Evolutionary conservation across 2,329 filamentous ascomycete species (phyloP).

Genomic region (Emergomyces orientalis): DNA sequence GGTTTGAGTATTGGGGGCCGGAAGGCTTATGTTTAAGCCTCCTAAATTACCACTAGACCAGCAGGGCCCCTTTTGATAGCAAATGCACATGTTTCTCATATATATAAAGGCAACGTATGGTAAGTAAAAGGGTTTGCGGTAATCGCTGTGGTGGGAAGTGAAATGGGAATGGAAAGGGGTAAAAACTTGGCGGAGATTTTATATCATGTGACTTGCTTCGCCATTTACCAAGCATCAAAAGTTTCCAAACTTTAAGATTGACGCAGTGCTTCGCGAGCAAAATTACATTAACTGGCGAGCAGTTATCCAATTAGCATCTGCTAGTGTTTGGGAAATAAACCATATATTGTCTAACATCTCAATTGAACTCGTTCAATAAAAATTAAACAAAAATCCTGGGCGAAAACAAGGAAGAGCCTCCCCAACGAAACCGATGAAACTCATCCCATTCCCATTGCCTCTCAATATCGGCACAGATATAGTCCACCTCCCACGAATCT

Average conservation of each 20-base stretch:
- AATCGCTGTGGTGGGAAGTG: neutral
- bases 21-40: neutral
- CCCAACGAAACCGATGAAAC: conserved; percentile 23
- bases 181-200: too few relatives aligned
- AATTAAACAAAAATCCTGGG: too few relatives aligned
- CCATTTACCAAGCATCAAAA: neutral
- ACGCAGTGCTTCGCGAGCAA: neutral
- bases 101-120: neutral
- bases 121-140: neutral
- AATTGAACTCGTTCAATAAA: neutral
- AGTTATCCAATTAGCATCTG: neutral
- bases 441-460: conserved; percentile 50
- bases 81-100: neutral
- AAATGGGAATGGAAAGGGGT: neutral
- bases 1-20: neutral
- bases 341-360: neutral
- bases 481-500: conserved; percentile 59
- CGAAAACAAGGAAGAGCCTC: neutral
- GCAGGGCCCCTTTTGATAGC: neutral
- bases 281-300: neutral
- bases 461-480: conserved; percentile 71
- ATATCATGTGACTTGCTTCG: neutral
- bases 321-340: neutral
- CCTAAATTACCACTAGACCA: neutral
- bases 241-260: neutral